phyloP scores from a whole-genome alignment of 176 grass and related monocot genomes.

The Musa itinerans region DNA sequence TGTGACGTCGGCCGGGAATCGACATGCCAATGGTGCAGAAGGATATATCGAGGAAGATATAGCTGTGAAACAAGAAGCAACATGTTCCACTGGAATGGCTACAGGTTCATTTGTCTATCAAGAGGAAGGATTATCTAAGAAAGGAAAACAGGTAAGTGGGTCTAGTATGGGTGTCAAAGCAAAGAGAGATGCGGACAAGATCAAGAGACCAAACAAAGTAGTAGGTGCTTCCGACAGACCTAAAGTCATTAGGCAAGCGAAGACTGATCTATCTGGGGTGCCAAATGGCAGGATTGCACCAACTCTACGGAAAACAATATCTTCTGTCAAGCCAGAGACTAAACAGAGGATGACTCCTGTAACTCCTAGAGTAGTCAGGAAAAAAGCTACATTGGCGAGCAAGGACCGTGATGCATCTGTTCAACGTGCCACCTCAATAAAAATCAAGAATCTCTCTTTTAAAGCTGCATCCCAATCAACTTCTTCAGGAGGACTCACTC shows the following conservation, averaged over 20 bases:
- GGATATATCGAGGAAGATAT: neutral
- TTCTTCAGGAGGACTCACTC: slow-evolving; percentile 24
- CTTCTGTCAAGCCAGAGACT: neutral
- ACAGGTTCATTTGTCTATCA: neutral
- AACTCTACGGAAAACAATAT: neutral
- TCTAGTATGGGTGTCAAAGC: slow-evolving; percentile 11
- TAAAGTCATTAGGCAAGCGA: neutral
- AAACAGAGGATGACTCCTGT: slow-evolving; percentile 17
- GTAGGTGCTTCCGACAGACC: neutral
- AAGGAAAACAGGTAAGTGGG: neutral
- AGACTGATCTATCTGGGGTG: neutral
- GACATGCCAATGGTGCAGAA: neutral
- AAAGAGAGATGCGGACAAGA: slow-evolving; percentile 10
- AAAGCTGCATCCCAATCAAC: slow-evolving; percentile 7
- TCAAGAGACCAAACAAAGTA: neutral
- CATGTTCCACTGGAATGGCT: neutral
- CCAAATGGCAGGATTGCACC: neutral
- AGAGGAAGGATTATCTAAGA: slow-evolving; percentile 2
- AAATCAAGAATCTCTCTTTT: neutral
- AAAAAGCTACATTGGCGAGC: slow-evolving; percentile 18
- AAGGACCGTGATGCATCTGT: slow-evolving; percentile 3
- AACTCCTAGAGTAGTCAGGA: slow-evolving; percentile 22
- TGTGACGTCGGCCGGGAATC: neutral
- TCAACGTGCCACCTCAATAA: slow-evolving; percentile 12
- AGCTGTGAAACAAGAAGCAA: neutral